These are phyloP conservation scores for Aspergillus hortae DNA, from an alignment of 2,329 filamentous ascomycete species.

Conservation along the genomic window DNA sequence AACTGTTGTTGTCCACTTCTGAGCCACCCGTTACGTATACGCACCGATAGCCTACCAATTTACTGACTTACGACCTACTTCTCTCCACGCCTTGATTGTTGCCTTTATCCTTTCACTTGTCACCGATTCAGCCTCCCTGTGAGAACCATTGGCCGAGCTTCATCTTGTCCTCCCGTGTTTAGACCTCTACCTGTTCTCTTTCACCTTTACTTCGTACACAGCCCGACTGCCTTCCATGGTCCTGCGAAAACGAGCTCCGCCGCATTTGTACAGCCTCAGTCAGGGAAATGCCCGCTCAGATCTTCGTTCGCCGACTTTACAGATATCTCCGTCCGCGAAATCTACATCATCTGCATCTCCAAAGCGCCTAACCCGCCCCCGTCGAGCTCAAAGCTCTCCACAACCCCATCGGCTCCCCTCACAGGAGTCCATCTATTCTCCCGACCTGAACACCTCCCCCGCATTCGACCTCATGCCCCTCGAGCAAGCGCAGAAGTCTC, in stretches of 20 bases:
- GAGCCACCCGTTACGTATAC: slow-evolving; percentile 17
- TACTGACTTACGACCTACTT: too few relatives aligned
- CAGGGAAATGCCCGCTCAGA: slow-evolving; percentile 28
- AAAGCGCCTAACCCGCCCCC: slow-evolving; percentile 25
- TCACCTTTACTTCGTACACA: not conserved
- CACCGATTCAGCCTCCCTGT: too few relatives aligned
- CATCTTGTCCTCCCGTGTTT: too few relatives aligned
- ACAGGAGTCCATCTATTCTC: slow-evolving; percentile 33
- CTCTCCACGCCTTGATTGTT: too few relatives aligned
- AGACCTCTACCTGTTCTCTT: not conserved
- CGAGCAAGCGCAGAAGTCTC: slow-evolving; percentile 35
- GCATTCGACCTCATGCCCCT: slow-evolving; percentile 37
- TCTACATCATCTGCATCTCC: slow-evolving; percentile 25
- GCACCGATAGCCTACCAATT: not conserved
- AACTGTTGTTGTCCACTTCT: not conserved
- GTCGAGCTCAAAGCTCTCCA: slow-evolving; percentile 26
- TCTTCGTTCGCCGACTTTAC: slow-evolving; percentile 34
- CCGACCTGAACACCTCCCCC: slow-evolving; percentile 36
- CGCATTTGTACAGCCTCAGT: slow-evolving; percentile 30
- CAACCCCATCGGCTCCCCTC: slow-evolving; percentile 23
- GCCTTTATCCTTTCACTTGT: too few relatives aligned
- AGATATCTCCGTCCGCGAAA: slow-evolving; percentile 29
- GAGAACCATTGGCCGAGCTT: too few relatives aligned
- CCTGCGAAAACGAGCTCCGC: slow-evolving; percentile 37
- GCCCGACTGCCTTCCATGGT: slow-evolving; percentile 31